phyloP scores from a whole-genome alignment of 345 rosid species.

The Aethionema arabicum region DNA sequence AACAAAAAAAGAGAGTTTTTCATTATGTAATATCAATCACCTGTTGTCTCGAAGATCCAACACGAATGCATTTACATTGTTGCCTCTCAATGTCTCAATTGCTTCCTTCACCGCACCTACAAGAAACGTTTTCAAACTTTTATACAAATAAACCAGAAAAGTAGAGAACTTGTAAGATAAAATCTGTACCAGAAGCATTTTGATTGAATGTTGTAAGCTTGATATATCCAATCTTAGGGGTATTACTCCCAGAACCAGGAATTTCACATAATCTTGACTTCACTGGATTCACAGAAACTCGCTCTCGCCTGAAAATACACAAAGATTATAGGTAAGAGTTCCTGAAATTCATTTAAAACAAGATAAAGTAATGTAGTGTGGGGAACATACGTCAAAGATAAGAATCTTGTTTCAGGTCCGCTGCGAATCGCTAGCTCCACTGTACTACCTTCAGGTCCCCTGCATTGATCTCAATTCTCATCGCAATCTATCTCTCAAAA shows the following conservation, averaged over 20 bases:
- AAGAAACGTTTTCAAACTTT: background rate
- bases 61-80: conserved; percentile 69
- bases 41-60: conserved; percentile 97
- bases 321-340: background rate
- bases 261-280: conserved; percentile 78
- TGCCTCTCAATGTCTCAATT: conserved; percentile 63
- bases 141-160: conserved; percentile 6
- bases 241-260: conserved; percentile 66
- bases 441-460: conserved; percentile 94
- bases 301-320: conserved; percentile 61
- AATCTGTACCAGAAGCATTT: conserved; percentile 69
- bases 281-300: conserved; percentile 82
- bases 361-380: background rate
- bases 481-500: background rate
- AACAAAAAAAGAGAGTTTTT: conserved; percentile 25
- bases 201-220: conserved; percentile 81
- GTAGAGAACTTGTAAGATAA: conserved; percentile 22
- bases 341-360: background rate
- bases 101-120: conserved; percentile 88
- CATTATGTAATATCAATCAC: conserved; percentile 46
- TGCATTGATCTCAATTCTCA: conserved; percentile 33
- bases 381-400: conserved; percentile 62
- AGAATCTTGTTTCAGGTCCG: conserved; percentile 68
- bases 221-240: conserved; percentile 82
- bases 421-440: conserved; percentile 74